Conservation (phyloP, 108 stramenopile species). For the Cyclotella sp. region DNA sequence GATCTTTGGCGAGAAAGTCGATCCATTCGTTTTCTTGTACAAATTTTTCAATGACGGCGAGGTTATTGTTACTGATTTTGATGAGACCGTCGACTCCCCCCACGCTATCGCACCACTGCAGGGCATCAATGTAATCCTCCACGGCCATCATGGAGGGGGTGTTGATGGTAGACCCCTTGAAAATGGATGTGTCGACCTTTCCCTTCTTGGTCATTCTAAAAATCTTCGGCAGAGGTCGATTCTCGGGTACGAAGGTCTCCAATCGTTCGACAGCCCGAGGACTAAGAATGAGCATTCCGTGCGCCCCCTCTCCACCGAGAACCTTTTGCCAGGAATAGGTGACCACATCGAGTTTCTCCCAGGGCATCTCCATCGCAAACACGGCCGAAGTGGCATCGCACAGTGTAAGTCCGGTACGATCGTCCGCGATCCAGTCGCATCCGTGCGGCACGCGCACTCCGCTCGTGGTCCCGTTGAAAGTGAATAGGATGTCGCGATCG, state of each 20-base stretch:
- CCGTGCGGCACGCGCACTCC: slow-evolving; percentile 97
- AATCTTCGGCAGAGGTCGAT: slow-evolving; percentile 99
- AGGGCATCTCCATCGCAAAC: slow-evolving; percentile 99
- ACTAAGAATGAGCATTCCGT: slow-evolving; percentile 96
- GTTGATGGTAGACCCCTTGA: slow-evolving; percentile 99
- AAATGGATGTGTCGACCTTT: slow-evolving; percentile 93
- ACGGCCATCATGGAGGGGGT: slow-evolving; percentile 99
- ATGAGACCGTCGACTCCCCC: slow-evolving; percentile 96
- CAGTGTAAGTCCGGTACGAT: slow-evolving; percentile 93
- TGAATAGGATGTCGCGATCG: slow-evolving; percentile 97
- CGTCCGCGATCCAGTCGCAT: slow-evolving; percentile 93
- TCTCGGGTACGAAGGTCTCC: slow-evolving; percentile 92
- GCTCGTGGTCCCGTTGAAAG: slow-evolving; percentile 99
- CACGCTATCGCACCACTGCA: slow-evolving; percentile 93
- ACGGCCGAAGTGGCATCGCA: slow-evolving; percentile 99
- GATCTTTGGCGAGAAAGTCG: slow-evolving; percentile 96
- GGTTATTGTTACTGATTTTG: slow-evolving; percentile 89
- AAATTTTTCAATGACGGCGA: slow-evolving; percentile 92
- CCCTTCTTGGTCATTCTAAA: slow-evolving; percentile 99
- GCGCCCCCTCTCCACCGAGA: slow-evolving; percentile 98
- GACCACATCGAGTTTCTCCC: slow-evolving; percentile 98
- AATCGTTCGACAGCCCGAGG: slow-evolving; percentile 98
- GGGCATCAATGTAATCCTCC: slow-evolving; percentile 99
- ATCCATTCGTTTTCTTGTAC: slow-evolving; percentile 96
- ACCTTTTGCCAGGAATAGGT: slow-evolving; percentile 99